A percentile compares a stretch with the other conserved stretches of the same genome.
Evolutionary conservation across 2,329 filamentous ascomycete genomes (phyloP).

Genomic region (Juglanconis juglandina): DNA sequence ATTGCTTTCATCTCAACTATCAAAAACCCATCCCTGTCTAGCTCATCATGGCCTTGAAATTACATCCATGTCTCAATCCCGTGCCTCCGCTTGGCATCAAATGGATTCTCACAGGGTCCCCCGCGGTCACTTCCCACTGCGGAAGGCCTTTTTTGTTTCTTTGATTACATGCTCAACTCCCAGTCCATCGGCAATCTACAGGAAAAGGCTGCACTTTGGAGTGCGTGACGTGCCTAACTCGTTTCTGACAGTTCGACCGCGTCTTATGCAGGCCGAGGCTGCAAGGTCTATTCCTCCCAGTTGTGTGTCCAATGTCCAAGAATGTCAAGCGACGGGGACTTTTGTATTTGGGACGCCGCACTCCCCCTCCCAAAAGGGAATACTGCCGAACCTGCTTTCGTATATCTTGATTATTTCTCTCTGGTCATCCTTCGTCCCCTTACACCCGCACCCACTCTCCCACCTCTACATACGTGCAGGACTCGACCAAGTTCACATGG

Average conservation of each 20-base stretch:
- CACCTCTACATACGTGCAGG: not conserved
- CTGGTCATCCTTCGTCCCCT: not conserved
- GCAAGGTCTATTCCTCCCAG: not conserved
- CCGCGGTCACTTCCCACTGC: conserved; percentile 4
- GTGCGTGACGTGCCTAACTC: conserved; percentile 9
- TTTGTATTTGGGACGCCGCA: not conserved
- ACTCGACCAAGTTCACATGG: not conserved
- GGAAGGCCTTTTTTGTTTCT: conserved; percentile 5
- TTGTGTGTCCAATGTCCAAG: conserved; percentile 5
- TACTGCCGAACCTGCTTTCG: not conserved
- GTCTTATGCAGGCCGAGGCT: conserved; percentile 9
- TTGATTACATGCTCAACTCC: not conserved
- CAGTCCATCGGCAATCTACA: conserved; percentile 3
- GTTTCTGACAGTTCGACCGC: conserved; percentile 8
- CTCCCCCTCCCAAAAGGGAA: not conserved
- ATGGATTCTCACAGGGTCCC: conserved; percentile 2
- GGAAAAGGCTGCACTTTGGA: not conserved
- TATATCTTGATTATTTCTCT: not conserved
- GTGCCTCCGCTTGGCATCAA: conserved; percentile 1
- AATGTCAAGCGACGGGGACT: conserved; percentile 1
- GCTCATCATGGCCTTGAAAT: conserved; percentile 3
- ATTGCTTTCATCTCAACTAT: conserved; percentile 7
- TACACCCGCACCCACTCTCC: not conserved
- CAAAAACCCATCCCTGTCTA: conserved; percentile 1
- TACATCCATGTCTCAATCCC: conserved; percentile 7